Base-by-base conservation (phyloP, 257 asterid species). In the Anisodus acutangulus region DNA sequence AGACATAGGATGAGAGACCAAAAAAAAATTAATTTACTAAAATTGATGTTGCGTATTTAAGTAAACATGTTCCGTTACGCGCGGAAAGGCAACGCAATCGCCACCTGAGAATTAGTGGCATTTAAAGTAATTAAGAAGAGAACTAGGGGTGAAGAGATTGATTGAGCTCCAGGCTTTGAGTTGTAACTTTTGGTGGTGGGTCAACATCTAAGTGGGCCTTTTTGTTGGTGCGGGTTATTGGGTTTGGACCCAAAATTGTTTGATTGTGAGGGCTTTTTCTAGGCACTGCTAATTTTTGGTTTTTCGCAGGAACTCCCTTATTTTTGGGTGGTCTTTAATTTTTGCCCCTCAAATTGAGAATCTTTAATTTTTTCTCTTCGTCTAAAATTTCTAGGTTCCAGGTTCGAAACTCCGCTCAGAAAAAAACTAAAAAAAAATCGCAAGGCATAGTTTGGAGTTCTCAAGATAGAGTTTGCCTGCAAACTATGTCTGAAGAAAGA, bases 151-250 rank as follows among this genome's bases (percentile, higher is more conserved):
- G 8, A 63, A 63, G 63, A 3, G 54, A 64, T 74, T 62, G 66
- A 82, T 86, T 83, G 91, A 88, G 91, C 88, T 88, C 90, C 89
- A 83, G 83, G 78, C 31, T 9, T 80, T 39, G 45, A 76, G 63
- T 49, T 76, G 63, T 51, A 51, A 51, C 63, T 76, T 53, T 67
- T 49, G 90, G 78, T 86, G 87, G 90, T 88, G 88, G 93, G 91
- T 70, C 88, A 67, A 39, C 31, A 7, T 86, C 31, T 11, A 10
- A 80, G 90, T 84, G 88, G 90, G 91, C 91, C 91, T 82, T 41
- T 26, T 67, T 16, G 57, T 49, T 76, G 64, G 81, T 51, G n/a
- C 37, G 35, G 37, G 62, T 54, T 85, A 80, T 69, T 84, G 82
- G 87, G 76, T 78, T 84, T 58, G 84, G 84, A 12, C 88, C 88